Evolutionary conservation across 1,284 basidiomycete species (phyloP), one percentile per base, ranked within the genome.

Genomic region (Butyriboletus appendiculatus): DNA sequence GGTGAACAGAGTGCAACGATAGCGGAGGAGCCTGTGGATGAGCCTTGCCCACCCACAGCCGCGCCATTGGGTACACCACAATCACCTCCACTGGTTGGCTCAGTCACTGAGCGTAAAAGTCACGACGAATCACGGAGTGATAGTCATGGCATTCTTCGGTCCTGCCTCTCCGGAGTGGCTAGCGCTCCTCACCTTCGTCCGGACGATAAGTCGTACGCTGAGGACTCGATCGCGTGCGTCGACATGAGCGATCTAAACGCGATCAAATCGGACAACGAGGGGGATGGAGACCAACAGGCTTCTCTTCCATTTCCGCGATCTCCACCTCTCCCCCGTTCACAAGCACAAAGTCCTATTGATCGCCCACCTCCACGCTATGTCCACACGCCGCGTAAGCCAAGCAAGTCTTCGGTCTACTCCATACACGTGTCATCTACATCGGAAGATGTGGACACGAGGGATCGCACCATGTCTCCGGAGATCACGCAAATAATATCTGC

Each of bases 161-260:
- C 66, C 18, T 55, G 43, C 42, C 37, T 60, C 38, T 52, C 59
- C 15, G 58, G 62, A 26, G 59, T 49, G 34, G 35, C 51, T 45
- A 32, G 50, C 4, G 12, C 38, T 5, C 20, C 55, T 7, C 18
- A 24, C n/a, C 15, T 37, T 3, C 52, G 38, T 39, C n/a, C 58
- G 9, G 41, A 34, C 9, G 48, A 56, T 40, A 55, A 47, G 38
- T 41, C 28, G 7, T 47, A 48, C 37, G 34, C 39, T 4, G 63
- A 70, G 20, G 65, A 70, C 39, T 67, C 65, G 37, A 62, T 68
- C 46, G 62, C 66, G 4, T 55, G 57, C 28, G 58, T 71, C 10
- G 66, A 67, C 40, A 70, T 67, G 57, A 67, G 66, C 59, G 68
- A 70, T 46, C 53, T 68, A 47, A 71, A 48, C 35, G 62, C 68